phyloP scores from a whole-genome alignment of 805 yeast species.

The Saccharomycopsis oosterbeekiorum region DNA sequence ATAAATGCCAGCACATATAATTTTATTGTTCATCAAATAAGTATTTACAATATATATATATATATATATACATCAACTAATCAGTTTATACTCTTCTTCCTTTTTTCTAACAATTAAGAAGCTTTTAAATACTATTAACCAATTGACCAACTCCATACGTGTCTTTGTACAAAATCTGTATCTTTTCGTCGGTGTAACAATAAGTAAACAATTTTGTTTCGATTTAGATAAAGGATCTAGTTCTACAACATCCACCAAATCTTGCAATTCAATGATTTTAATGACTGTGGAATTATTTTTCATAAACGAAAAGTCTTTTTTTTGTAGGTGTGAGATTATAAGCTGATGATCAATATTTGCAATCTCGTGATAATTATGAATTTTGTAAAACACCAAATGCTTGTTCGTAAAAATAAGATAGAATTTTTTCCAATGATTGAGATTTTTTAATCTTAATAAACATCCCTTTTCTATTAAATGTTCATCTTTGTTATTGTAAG shows the following conservation, averaged over 20 bases:
- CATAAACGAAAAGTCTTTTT: neutral
- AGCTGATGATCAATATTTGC: slow-evolving; percentile 16
- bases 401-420: slow-evolving; percentile 35
- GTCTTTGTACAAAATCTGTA: slow-evolving; percentile 34
- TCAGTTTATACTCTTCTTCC: slow-evolving; percentile 13
- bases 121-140: slow-evolving; percentile 40
- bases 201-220: slow-evolving; percentile 35
- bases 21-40: no score
- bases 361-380: slow-evolving; percentile 19
- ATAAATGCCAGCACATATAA: no score
- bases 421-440: slow-evolving; percentile 39
- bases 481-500: slow-evolving; percentile 23
- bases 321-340: slow-evolving; percentile 3
- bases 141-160: slow-evolving; percentile 38
- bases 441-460: slow-evolving; percentile 31
- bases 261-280: slow-evolving; percentile 28
- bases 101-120: slow-evolving; percentile 22
- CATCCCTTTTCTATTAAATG: slow-evolving; percentile 34
- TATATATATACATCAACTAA: neutral
- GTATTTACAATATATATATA: neutral
- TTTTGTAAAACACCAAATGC: slow-evolving; percentile 33
- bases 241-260: slow-evolving; percentile 40
- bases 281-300: slow-evolving; percentile 1
- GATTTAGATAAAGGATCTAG: slow-evolving; percentile 37
- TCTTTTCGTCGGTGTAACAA: slow-evolving; percentile 38